A percentile compares a stretch with the other conserved stretches of the same genome.
phyloP scores from a whole-genome alignment of 768 basidiomycete species.

The Phanerodontia chrysosporium region DNA sequence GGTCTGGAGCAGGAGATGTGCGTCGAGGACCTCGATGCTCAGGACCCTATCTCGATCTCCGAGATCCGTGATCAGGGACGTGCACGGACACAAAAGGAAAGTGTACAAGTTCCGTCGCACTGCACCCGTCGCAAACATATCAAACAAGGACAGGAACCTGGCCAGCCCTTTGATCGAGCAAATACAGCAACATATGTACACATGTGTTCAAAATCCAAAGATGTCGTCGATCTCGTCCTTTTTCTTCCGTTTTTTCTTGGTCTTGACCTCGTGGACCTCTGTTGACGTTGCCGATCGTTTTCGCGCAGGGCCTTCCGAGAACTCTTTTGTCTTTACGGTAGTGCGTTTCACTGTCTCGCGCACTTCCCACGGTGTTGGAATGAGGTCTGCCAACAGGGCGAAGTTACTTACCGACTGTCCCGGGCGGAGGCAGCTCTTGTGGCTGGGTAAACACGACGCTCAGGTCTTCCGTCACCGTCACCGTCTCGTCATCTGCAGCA shows the following conservation, averaged over 20 bases:
- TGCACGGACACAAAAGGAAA: not conserved
- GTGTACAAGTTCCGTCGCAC: too few species aligned
- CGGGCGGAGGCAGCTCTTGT: not conserved
- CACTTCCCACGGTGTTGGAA: not conserved
- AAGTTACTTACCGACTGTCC: constrained; percentile 7
- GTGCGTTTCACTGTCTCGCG: not conserved
- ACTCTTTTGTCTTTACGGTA: not conserved
- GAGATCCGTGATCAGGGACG: not conserved
- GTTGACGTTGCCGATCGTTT: constrained; percentile 5
- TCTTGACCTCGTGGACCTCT: constrained; percentile 21
- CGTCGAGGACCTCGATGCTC: not conserved
- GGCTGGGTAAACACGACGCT: not conserved
- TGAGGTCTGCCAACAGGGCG: not conserved
- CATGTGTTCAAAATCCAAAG: constrained; percentile 38
- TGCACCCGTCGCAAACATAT: too few species aligned
- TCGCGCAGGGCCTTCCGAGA: not conserved
- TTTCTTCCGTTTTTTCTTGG: constrained; percentile 33
- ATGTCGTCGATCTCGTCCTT: constrained; percentile 69
- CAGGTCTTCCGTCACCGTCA: not conserved
- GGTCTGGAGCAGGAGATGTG: not conserved
- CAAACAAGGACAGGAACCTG: too few species aligned
- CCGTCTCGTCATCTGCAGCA: not conserved
- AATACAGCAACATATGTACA: not conserved
- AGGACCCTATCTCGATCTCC: not conserved
- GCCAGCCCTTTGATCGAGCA: not conserved